A percentile compares a stretch with the other conserved stretches of the same genome.
These are phyloP conservation scores for Penicillium sp. DNA, from an alignment of 2,329 filamentous ascomycete species.

Conservation along the genomic window DNA sequence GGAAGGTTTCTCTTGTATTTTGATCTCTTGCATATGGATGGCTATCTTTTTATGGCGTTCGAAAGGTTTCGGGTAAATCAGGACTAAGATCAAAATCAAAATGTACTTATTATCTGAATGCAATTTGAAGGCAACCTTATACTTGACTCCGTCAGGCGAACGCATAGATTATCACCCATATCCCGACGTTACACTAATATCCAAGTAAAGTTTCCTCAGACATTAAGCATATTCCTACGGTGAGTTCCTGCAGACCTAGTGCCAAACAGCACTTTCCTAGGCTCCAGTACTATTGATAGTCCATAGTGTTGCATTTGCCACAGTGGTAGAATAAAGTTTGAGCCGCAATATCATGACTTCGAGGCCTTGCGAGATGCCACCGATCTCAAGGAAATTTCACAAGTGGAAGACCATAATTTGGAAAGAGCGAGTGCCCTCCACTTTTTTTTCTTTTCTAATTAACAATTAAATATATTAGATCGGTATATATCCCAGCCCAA, in stretches of 20 bases:
- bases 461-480: conserved; percentile 18
- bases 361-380: neutral
- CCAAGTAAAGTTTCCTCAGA: neutral
- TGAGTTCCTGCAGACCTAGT: neutral
- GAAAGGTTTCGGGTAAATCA: too few relatives aligned
- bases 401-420: neutral
- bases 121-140: neutral
- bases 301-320: conserved; percentile 13
- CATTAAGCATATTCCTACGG: conserved; percentile 4
- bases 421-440: neutral
- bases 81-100: neutral
- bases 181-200: conserved; percentile 1
- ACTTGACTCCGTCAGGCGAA: neutral
- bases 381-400: too few relatives aligned
- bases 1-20: neutral
- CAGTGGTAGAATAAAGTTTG: conserved; percentile 7
- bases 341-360: conserved; percentile 9
- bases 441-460: conserved; percentile 6
- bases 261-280: neutral
- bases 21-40: conserved; percentile 1
- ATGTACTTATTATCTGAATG: too few relatives aligned
- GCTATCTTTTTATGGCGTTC: neutral
- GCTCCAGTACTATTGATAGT: conserved; percentile 11
- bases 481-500: conserved; percentile 7
- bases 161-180: neutral